Conservation (phyloP, 768 basidiomycete genomes). For the Naematelia aurantialba region DNA sequence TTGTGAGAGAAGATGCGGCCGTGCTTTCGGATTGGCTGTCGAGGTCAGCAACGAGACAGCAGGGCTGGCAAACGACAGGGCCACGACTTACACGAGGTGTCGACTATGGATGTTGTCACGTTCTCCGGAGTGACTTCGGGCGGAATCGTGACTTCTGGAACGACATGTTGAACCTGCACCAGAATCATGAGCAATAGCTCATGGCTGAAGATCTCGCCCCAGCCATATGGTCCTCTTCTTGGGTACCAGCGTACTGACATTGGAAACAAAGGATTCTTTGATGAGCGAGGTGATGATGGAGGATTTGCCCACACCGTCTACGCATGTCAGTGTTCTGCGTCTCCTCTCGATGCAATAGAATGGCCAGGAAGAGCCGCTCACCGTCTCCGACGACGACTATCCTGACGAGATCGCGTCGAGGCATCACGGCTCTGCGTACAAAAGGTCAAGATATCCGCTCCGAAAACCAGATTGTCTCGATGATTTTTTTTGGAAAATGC, state of each 20-base stretch:
- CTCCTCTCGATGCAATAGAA: background rate
- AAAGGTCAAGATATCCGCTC: too few relatives aligned
- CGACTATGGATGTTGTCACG: slow-evolving; percentile 95
- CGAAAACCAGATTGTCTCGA: too few relatives aligned
- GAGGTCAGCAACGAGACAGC: background rate
- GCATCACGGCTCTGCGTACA: too few relatives aligned
- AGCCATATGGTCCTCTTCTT: too few relatives aligned
- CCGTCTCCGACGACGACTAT: slow-evolving; percentile 46
- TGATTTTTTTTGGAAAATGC: too few relatives aligned
- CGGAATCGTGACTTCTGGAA: slow-evolving; percentile 96
- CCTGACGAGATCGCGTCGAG: slow-evolving; percentile 42
- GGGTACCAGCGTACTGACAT: slow-evolving; percentile 57
- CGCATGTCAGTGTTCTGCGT: slow-evolving; percentile 1
- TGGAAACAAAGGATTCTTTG: slow-evolving; percentile 87
- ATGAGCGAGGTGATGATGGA: slow-evolving; percentile 95
- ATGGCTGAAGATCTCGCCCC: too few relatives aligned
- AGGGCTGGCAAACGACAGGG: slow-evolving; percentile 2
- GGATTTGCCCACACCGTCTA: slow-evolving; percentile 97
- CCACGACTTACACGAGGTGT: slow-evolving; percentile 86
- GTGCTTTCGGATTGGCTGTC: slow-evolving; percentile 78
- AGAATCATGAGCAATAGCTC: slow-evolving; percentile 1
- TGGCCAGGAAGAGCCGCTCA: slow-evolving; percentile 12
- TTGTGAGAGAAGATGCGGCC: slow-evolving; percentile 84
- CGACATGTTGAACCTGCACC: slow-evolving; percentile 85
- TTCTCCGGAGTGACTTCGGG: slow-evolving; percentile 96